Evolutionary conservation across 306 rosid species (phyloP).

Genomic region (Casuarina glauca): DNA sequence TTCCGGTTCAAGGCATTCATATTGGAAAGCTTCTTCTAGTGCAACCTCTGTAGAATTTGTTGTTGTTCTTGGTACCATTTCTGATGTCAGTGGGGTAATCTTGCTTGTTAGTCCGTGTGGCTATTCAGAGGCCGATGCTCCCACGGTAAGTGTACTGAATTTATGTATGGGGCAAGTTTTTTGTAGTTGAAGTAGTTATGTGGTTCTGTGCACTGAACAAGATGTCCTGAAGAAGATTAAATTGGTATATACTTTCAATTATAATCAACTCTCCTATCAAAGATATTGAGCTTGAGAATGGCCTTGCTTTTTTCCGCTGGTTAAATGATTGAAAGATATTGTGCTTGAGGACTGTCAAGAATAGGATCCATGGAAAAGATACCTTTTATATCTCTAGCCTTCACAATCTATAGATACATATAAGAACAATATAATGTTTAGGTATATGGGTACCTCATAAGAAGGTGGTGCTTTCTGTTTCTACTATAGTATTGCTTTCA

Average conservation of each 20-base stretch:
- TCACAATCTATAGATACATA: too few relatives aligned
- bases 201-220: conserved; percentile 13
- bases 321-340: not conserved
- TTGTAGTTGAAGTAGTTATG: not conserved
- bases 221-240: conserved; percentile 10
- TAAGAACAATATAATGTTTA: not conserved
- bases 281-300: not conserved
- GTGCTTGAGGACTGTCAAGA: not conserved
- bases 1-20: conserved; percentile 58
- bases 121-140: conserved; percentile 83
- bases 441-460: not conserved
- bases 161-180: conserved; percentile 8
- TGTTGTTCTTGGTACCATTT: conserved; percentile 71
- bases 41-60: conserved; percentile 67
- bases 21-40: conserved; percentile 93
- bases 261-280: not conserved
- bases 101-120: conserved; percentile 91
- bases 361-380: too few relatives aligned
- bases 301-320: not conserved
- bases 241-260: not conserved
- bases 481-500: too few relatives aligned
- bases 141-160: conserved; percentile 61
- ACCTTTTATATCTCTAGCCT: too few relatives aligned
- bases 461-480: too few relatives aligned
- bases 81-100: conserved; percentile 90